Base-by-base conservation (phyloP, 106 monocot species). In the Alisma plantagoaquatica region DNA sequence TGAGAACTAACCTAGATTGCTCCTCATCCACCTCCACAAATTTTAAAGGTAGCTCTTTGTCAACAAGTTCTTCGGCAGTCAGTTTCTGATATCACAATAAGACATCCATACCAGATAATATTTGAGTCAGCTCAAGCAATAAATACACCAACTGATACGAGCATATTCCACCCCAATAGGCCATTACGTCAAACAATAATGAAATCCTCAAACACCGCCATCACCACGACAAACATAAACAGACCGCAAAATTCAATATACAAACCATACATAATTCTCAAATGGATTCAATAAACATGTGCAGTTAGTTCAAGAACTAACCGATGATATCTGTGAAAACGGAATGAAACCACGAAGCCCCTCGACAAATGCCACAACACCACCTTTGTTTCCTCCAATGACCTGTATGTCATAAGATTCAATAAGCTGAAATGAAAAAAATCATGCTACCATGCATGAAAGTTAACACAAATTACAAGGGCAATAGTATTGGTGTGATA, bases 281-380 rank as follows among this genome's bases (percentile, higher is more conserved):
- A 53, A 24, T n/a, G 30, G 31, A 22, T 52, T 27, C 23, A 29
- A n/a, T n/a, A n/a, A n/a, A n/a, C n/a, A n/a, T n/a, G n/a, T n/a
- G n/a, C n/a, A n/a, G n/a, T n/a, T n/a, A n/a, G n/a, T n/a, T n/a
- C n/a, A 33, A 62, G 50, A 26, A 55, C 59, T 7, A 54, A 96
- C 96, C 84, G 73, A 58, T 59, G 88, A 84, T 65, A 96, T 78
- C 51, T 89, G 96, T 18, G 96, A 96, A 68, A 96, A 96, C 53
- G 96, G 96, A 29, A 96, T 62, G 64, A 96, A 96, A 35, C 88
- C 96, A 53, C 75, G 74, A 60, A 96, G 70, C 20, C 84, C 96
- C 67, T 96, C 96, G 32, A 96, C 81, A 46, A 89, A 60, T 48
- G 76, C 96, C 41, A 89, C 84, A 14, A 74, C 78, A 41, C 96